These are phyloP conservation scores for Nicotiana otophora DNA, from an alignment of 257 asterid species.

Conservation along the genomic window DNA sequence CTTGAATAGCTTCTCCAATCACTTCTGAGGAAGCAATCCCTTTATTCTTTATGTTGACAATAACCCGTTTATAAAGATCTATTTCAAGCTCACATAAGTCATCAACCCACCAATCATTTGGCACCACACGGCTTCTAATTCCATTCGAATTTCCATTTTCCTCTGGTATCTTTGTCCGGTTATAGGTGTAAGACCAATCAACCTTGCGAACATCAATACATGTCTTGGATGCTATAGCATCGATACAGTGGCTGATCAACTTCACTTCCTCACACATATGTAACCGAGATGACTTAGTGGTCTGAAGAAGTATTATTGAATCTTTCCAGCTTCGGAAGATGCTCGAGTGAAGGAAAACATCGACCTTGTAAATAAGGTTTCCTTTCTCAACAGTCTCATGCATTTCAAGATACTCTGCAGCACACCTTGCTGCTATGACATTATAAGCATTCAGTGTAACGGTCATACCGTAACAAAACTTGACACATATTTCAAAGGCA, in stretches of 20 bases:
- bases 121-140: conserved; percentile 51
- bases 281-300: conserved; percentile 39
- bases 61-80: conserved; percentile 63
- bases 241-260: conserved; percentile 58
- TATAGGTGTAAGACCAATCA: conserved; percentile 85
- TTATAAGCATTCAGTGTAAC: conserved; percentile 80
- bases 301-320: conserved; percentile 76
- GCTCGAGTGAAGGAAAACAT: conserved; percentile 71
- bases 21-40: conserved; percentile 53
- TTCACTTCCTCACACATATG: conserved; percentile 71
- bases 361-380: conserved; percentile 74
- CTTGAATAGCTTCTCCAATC: conserved; percentile 83
- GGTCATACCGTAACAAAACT: conserved; percentile 86
- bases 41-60: conserved; percentile 44
- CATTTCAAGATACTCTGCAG: conserved; percentile 93
- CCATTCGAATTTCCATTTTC: conserved; percentile 67
- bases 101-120: conserved; percentile 97
- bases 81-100: conserved; percentile 78
- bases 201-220: conserved; percentile 70
- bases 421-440: conserved; percentile 68
- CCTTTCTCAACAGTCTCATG: conserved; percentile 77
- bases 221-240: conserved; percentile 72
- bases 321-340: conserved; percentile 91
- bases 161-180: conserved; percentile 60
- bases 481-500: conserved; percentile 80